Conservation (phyloP, 2,329 filamentous ascomycete species). For the Ascocoryne sarcoides region DNA sequence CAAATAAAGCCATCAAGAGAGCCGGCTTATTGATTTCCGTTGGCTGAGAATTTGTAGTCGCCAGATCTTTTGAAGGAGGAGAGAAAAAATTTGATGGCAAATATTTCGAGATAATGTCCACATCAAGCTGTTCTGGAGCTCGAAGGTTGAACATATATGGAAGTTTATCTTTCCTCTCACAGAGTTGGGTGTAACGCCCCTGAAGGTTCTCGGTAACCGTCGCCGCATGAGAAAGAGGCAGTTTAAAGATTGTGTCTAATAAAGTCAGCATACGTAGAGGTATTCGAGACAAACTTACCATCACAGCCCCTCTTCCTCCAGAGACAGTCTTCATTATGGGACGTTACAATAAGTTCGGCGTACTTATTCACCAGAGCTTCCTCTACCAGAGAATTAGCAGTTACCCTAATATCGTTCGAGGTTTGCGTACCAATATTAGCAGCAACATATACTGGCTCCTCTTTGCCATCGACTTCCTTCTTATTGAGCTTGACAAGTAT, state of each 20-base stretch:
- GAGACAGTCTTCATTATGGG: conserved; percentile 72
- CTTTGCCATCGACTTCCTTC: conserved; percentile 47
- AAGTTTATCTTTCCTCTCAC: conserved; percentile 43
- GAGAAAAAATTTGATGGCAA: conserved; percentile 49
- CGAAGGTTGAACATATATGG: conserved; percentile 55
- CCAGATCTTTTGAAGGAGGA: background rate
- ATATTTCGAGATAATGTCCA: conserved; percentile 41
- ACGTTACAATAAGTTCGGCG: conserved; percentile 59
- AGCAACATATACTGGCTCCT: conserved; percentile 43
- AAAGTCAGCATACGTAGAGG: conserved; percentile 10
- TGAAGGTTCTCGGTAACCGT: conserved; percentile 49
- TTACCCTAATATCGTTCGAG: background rate
- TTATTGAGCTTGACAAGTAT: conserved; percentile 70
- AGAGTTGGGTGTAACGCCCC: conserved; percentile 57
- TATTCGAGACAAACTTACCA: conserved; percentile 41
- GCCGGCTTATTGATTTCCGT: conserved; percentile 48
- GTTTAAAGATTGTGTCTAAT: conserved; percentile 48
- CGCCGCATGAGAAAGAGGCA: conserved; percentile 54
- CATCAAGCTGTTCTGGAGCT: conserved; percentile 38
- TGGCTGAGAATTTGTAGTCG: background rate
- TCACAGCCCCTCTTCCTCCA: conserved; percentile 88
- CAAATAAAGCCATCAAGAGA: conserved; percentile 60
- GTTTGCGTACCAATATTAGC: conserved; percentile 47
- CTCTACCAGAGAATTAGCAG: conserved; percentile 31
- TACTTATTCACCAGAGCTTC: conserved; percentile 71